phyloP scores from a whole-genome alignment of 2,329 filamentous ascomycete species.

The Alternaria triticimaculans region DNA sequence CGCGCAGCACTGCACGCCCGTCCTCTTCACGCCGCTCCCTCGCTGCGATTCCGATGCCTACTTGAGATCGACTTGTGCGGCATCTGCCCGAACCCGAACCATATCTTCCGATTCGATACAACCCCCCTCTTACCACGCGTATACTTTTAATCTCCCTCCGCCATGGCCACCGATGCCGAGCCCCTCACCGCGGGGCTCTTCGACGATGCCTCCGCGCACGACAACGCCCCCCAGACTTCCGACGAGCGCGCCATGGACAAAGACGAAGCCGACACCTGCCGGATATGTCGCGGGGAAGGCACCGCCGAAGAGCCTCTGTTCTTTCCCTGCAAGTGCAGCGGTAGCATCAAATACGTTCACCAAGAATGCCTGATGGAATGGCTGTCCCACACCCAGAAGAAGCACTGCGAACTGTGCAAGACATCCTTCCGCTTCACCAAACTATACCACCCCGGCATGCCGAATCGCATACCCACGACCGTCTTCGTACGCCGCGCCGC shows the following conservation, averaged over 20 bases:
- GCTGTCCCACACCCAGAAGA: conserved; percentile 98
- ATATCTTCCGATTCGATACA: neutral
- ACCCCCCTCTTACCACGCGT: neutral
- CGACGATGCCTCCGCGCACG: conserved; percentile 8
- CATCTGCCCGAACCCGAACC: conserved; percentile 21
- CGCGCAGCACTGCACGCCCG: neutral
- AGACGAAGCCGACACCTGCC: conserved; percentile 80
- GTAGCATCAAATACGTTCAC: conserved; percentile 98
- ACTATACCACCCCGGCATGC: conserved; percentile 95
- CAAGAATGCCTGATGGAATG: conserved; percentile 99
- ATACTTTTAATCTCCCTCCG: conserved; percentile 2
- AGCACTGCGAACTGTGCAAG: conserved; percentile 99
- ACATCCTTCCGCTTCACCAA: conserved; percentile 98
- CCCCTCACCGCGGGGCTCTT: conserved; percentile 21
- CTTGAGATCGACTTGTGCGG: conserved; percentile 30
- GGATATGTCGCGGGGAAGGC: conserved; percentile 93
- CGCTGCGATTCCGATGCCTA: conserved; percentile 28
- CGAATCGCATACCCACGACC: conserved; percentile 76
- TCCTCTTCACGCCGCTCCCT: neutral
- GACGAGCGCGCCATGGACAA: conserved; percentile 42
- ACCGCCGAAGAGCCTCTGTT: conserved; percentile 85
- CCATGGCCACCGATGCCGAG: conserved; percentile 33
- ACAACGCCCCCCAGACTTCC: conserved; percentile 44
- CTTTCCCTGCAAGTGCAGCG: conserved; percentile 98
- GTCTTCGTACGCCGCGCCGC: conserved; percentile 82